Evolutionary conservation across 192 early-diverging fungal genomes (phyloP), one percentile per base, ranked within the genome.

Genomic region (Coemansia sp.): DNA sequence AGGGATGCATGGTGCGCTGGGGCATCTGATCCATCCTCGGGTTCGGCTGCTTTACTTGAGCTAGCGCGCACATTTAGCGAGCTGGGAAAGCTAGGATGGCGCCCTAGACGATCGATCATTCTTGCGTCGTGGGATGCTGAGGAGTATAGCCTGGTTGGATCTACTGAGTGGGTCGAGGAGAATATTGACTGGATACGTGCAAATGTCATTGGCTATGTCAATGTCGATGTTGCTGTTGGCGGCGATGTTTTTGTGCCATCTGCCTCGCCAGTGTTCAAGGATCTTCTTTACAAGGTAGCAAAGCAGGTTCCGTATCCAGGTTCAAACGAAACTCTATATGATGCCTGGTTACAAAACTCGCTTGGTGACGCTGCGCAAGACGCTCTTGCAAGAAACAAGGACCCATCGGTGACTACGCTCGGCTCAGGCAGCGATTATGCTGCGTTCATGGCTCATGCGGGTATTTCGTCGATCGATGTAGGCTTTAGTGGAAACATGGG

Each of bases 161-260:
- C 88, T 12, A 90, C 88, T 14, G 89, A 90, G 64, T 90, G 84
- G 84, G 88, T 89, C 0, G 89, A 90, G 60, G 83, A 88, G 44
- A 72, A 87, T 46, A 57, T 81, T 11, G 73, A 80, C 62, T 83
- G 78, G 83, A 75, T 90, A 8, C 72, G 80, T 52, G 73, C 73
- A 10, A 68, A 84, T 44, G 75, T 69, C 24, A 57, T 88, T 18
- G 83, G 83, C 10, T 90, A 90, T 60, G 52, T 90, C 52, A 89
- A 90, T 52, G 83, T 89, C 6, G 88, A 88, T 38, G 66, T 57
- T 11, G 87, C 85, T 33, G 86, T 87, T 5, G 71, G 53, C 12
- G 89, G 89, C 30, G 55, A 38, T 12, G 15, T 71, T 14, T 90
- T 90, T 68, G 39, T 11, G 4, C 82, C 81, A 15, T 41, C 55